Conservation (phyloP, 768 basidiomycete genomes). For the Pisolithus microcarpus region DNA sequence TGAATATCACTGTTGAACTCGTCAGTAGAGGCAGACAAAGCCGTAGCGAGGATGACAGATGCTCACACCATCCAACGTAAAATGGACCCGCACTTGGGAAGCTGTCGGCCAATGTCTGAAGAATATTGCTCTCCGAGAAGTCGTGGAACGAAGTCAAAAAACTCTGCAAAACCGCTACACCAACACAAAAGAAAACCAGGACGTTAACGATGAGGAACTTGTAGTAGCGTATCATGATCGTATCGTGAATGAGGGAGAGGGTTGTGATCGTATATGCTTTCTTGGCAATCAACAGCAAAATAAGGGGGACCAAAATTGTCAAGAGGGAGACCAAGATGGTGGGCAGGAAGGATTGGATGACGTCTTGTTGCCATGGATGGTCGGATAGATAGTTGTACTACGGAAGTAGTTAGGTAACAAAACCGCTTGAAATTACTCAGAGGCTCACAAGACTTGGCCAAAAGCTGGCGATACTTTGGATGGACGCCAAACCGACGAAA, state of each 20-base stretch:
- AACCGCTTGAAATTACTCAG: neutral
- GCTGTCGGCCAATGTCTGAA: slow-evolving; percentile 54
- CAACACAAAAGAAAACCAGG: slow-evolving; percentile 74
- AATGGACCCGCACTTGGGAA: slow-evolving; percentile 83
- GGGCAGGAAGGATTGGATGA: slow-evolving; percentile 68
- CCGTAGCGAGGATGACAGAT: neutral
- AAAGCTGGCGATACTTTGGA: slow-evolving; percentile 62
- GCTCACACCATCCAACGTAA: slow-evolving; percentile 83
- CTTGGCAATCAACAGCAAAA: slow-evolving; percentile 80
- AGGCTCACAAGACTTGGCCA: slow-evolving; percentile 57
- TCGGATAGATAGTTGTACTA: slow-evolving; percentile 62
- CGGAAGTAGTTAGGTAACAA: neutral
- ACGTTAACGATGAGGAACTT: slow-evolving; percentile 82
- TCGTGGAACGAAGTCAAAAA: slow-evolving; percentile 56
- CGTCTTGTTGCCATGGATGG: slow-evolving; percentile 65
- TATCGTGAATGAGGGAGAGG: slow-evolving; percentile 72
- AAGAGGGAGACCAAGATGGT: slow-evolving; percentile 76
- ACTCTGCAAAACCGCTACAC: slow-evolving; percentile 64
- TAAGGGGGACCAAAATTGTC: slow-evolving; percentile 69
- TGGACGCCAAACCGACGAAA: slow-evolving; percentile 67
- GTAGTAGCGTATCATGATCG: slow-evolving; percentile 79
- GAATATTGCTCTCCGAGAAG: slow-evolving; percentile 36
- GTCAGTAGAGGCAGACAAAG: neutral
- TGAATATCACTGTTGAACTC: slow-evolving; percentile 54
- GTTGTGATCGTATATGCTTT: slow-evolving; percentile 84